Evolutionary conservation across 2,329 filamentous ascomycete species (phyloP).

Genomic region (Parafenestella ontariensis): DNA sequence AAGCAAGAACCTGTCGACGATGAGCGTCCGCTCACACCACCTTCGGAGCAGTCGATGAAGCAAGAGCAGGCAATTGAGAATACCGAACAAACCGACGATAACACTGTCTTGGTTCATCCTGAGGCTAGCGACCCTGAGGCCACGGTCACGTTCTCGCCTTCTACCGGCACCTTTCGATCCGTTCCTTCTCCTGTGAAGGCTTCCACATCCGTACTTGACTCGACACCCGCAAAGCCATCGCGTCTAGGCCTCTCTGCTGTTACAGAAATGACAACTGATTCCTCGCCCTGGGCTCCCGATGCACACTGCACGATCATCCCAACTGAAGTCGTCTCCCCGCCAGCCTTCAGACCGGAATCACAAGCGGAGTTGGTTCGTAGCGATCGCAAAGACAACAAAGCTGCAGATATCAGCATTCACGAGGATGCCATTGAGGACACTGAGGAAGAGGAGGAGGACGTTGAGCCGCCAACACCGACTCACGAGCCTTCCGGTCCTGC

Average conservation of each 20-base stretch:
- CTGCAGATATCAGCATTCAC: slow-evolving; percentile 34
- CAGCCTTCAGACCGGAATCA: slow-evolving; percentile 10
- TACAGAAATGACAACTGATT: slow-evolving; percentile 24
- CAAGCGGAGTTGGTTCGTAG: slow-evolving; percentile 15
- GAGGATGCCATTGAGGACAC: slow-evolving; percentile 43
- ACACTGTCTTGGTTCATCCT: slow-evolving; percentile 15
- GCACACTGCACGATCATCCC: slow-evolving; percentile 25
- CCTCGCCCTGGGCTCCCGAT: slow-evolving; percentile 34
- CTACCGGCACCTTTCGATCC: slow-evolving; percentile 48
- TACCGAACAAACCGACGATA: slow-evolving; percentile 12
- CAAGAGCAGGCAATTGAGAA: neutral
- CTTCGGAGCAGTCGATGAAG: slow-evolving; percentile 14
- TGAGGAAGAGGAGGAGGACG: slow-evolving; percentile 41
- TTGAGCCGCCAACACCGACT: slow-evolving; percentile 26
- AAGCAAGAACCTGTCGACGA: slow-evolving; percentile 28
- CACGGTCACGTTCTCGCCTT: slow-evolving; percentile 44
- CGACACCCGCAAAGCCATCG: slow-evolving; percentile 23
- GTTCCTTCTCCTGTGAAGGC: slow-evolving; percentile 41
- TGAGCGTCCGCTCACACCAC: slow-evolving; percentile 30
- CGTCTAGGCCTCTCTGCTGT: slow-evolving; percentile 18
- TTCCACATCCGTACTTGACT: slow-evolving; percentile 9
- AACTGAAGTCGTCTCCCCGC: slow-evolving; percentile 15
- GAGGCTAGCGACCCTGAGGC: slow-evolving; percentile 24
- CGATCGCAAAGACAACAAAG: slow-evolving; percentile 20
- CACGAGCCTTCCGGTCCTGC: slow-evolving; percentile 33